These are phyloP conservation scores for Fusarium multiceps DNA, from an alignment of 2,329 filamentous ascomycete species.

Conservation along the genomic window DNA sequence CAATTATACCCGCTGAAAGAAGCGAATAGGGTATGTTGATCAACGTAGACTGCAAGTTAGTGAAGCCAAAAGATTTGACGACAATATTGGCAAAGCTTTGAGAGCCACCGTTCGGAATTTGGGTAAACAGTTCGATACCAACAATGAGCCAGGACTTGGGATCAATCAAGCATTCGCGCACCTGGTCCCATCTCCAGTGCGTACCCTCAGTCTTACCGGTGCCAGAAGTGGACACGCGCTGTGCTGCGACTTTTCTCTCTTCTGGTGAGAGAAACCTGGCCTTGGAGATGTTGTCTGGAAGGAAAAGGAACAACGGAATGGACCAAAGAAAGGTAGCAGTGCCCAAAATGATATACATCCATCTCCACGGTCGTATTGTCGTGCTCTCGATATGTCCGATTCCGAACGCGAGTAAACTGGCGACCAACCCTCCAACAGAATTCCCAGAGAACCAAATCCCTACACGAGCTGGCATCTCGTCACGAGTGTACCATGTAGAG, in stretches of 20 bases:
- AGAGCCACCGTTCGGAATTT: slow-evolving; percentile 72
- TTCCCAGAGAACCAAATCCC: slow-evolving; percentile 68
- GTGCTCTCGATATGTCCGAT: slow-evolving; percentile 63
- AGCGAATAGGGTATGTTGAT: slow-evolving; percentile 70
- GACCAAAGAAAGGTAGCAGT: slow-evolving; percentile 63
- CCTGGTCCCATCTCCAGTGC: slow-evolving; percentile 63
- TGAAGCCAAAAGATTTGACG: slow-evolving; percentile 66
- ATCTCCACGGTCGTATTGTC: slow-evolving; percentile 62
- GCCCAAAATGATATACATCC: slow-evolving; percentile 69
- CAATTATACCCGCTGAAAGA: slow-evolving; percentile 60
- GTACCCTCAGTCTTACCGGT: slow-evolving; percentile 63
- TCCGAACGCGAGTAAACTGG: slow-evolving; percentile 65
- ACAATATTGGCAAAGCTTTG: slow-evolving; percentile 69
- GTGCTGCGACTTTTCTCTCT: slow-evolving; percentile 61
- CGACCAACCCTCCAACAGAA: slow-evolving; percentile 59
- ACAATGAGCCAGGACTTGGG: slow-evolving; percentile 71
- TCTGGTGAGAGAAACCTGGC: slow-evolving; percentile 67
- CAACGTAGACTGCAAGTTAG: slow-evolving; percentile 63
- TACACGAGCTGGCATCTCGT: slow-evolving; percentile 65
- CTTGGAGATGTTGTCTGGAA: slow-evolving; percentile 65
- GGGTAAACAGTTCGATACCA: slow-evolving; percentile 62
- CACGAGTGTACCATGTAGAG: slow-evolving; percentile 66
- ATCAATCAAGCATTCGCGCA: slow-evolving; percentile 64
- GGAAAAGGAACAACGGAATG: slow-evolving; percentile 58
- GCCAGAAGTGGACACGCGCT: slow-evolving; percentile 61